Evolutionary conservation across 768 basidiomycete genomes (phyloP).

Genomic region (Trichaptum fuscoviolaceum): DNA sequence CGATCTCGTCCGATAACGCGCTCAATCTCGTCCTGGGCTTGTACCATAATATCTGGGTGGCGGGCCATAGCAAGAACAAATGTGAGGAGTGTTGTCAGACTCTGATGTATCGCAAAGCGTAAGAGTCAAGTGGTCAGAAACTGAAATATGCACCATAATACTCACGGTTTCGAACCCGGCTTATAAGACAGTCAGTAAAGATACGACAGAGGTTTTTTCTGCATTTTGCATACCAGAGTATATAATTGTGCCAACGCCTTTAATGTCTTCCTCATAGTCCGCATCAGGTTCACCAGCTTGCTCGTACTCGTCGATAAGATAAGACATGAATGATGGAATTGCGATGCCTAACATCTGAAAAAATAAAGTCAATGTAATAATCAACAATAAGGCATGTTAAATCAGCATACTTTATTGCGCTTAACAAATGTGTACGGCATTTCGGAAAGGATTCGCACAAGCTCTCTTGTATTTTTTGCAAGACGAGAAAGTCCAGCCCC

Average conservation of each 20-base stretch:
- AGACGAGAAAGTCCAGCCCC: constrained; percentile 24
- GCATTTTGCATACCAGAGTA: constrained; percentile 11
- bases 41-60: constrained; percentile 26
- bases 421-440: constrained; percentile 16
- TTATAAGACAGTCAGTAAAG: neutral
- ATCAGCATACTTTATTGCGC: constrained; percentile 7
- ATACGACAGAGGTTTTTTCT: neutral
- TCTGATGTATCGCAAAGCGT: neutral
- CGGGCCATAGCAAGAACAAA: constrained; percentile 28
- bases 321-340: constrained; percentile 7
- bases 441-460: constrained; percentile 16
- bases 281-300: neutral
- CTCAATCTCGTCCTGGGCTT: constrained; percentile 32
- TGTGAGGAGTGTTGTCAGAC: neutral
- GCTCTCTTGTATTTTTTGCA: constrained; percentile 10
- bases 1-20: constrained; percentile 26
- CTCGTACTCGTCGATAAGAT: constrained; percentile 3
- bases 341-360: constrained; percentile 1
- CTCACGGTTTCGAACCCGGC: constrained; percentile 10
- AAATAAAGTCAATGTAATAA: neutral
- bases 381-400: neutral
- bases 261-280: constrained; percentile 13
- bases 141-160: constrained; percentile 6
- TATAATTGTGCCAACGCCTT: constrained; percentile 13
- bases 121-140: neutral